A percentile compares a stretch with the other conserved stretches of the same genome.
These are phyloP conservation scores for Colletotrichum eremochloae DNA, from an alignment of 2,329 filamentous ascomycete species.

Conservation along the genomic window DNA sequence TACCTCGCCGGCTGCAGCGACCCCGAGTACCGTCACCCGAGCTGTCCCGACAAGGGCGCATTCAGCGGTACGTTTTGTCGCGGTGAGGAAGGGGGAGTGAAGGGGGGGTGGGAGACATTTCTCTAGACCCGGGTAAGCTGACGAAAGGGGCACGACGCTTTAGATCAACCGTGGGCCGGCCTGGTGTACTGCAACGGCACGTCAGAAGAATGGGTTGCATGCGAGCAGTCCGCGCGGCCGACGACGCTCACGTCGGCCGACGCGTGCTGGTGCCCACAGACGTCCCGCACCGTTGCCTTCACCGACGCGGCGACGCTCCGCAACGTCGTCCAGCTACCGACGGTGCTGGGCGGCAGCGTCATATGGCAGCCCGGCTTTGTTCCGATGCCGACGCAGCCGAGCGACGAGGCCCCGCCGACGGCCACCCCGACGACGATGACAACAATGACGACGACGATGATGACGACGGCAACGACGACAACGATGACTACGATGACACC, in stretches of 20 bases:
- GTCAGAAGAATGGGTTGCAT: constrained; percentile 50
- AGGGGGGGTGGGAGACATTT: neutral
- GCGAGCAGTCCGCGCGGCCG: constrained; percentile 46
- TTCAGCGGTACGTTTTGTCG: constrained; percentile 25
- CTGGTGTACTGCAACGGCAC: constrained; percentile 53
- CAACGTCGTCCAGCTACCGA: constrained; percentile 48
- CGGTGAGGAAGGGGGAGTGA: neutral
- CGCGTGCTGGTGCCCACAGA: constrained; percentile 49
- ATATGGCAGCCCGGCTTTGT: constrained; percentile 45
- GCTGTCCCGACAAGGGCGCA: constrained; percentile 52
- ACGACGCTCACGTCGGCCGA: constrained; percentile 45
- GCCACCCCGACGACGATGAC: constrained; percentile 13
- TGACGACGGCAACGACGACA: neutral
- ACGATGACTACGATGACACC: neutral
- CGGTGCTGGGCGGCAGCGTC: constrained; percentile 46
- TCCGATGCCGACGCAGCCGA: constrained; percentile 40
- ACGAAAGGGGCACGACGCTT: neutral
- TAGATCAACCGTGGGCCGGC: constrained; percentile 50
- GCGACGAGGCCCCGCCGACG: constrained; percentile 2
- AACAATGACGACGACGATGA: neutral
- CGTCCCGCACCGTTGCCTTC: constrained; percentile 47
- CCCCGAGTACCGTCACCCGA: constrained; percentile 47
- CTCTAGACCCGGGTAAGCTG: neutral
- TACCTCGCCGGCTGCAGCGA: constrained; percentile 56
- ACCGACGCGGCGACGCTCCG: constrained; percentile 45